phyloP scores from a whole-genome alignment of 768 basidiomycete species.

The Agrocybe praecox region DNA sequence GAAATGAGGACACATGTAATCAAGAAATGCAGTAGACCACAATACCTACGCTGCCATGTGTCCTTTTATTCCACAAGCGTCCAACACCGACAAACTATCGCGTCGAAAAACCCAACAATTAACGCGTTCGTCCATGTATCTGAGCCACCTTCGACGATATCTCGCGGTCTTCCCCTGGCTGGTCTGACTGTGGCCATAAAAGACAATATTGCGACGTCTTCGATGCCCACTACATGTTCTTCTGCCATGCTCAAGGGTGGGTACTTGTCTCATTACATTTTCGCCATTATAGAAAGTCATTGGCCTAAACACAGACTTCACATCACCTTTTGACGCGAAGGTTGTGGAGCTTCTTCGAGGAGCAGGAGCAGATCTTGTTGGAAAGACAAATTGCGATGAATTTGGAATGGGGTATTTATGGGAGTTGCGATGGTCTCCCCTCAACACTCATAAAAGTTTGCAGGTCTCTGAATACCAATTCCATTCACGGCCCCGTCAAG shows the following conservation, averaged over 20 bases:
- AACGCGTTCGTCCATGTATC: conserved; percentile 58
- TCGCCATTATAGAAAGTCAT: neutral
- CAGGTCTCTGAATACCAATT: conserved; percentile 79
- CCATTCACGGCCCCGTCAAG: conserved; percentile 73
- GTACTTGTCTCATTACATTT: conserved; percentile 1
- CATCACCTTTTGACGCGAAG: conserved; percentile 85
- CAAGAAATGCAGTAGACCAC: conserved; percentile 8
- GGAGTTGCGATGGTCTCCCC: neutral
- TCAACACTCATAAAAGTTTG: neutral
- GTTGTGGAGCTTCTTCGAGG: conserved; percentile 65
- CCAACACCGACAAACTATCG: conserved; percentile 32
- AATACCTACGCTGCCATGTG: neutral
- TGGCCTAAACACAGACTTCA: conserved; percentile 53
- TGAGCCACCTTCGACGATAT: conserved; percentile 4
- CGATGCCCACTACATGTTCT: conserved; percentile 72
- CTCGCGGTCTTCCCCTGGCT: conserved; percentile 28
- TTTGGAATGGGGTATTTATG: conserved; percentile 90
- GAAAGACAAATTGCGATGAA: conserved; percentile 96
- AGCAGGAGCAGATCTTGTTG: conserved; percentile 72
- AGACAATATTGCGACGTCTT: conserved; percentile 80
- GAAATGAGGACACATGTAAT: conserved; percentile 20
- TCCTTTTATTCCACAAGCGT: conserved; percentile 12
- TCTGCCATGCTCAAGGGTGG: conserved; percentile 73
- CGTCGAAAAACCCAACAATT: conserved; percentile 39
- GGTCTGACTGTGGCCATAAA: conserved; percentile 73